These are phyloP conservation scores for Entomortierella parvispora DNA, from an alignment of 192 early-diverging fungal genomes.

Conservation along the genomic window DNA sequence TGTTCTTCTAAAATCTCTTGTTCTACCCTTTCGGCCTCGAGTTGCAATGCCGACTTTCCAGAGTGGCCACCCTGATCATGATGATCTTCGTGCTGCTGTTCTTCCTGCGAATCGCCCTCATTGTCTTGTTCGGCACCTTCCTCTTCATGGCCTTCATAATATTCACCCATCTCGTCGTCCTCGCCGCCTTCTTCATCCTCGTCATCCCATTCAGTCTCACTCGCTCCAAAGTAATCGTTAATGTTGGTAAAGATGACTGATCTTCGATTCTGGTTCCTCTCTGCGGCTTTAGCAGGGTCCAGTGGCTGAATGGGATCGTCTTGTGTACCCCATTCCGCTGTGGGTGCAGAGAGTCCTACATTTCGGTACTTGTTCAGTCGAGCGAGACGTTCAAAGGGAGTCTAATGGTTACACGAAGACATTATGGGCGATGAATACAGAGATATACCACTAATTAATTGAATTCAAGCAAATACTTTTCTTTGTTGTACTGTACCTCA, in stretches of 20 bases:
- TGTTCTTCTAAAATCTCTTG: conserved; percentile 47
- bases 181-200: conserved; percentile 37
- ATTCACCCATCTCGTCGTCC: conserved; percentile 43
- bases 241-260: conserved; percentile 29
- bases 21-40: conserved; percentile 54
- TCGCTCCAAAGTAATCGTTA: conserved; percentile 40
- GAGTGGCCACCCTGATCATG: conserved; percentile 52
- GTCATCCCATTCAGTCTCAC: conserved; percentile 34
- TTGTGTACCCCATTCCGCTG: conserved; percentile 43
- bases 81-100: conserved; percentile 38
- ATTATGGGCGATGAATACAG: conserved; percentile 1
- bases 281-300: conserved; percentile 8
- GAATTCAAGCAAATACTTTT: background rate
- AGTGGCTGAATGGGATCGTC: conserved; percentile 41
- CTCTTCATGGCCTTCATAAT: conserved; percentile 36
- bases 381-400: conserved; percentile 81
- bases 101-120: conserved; percentile 5
- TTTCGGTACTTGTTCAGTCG: conserved; percentile 81
- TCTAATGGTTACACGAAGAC: conserved; percentile 48
- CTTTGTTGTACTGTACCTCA: conserved; percentile 60
- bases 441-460: background rate
- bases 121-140: background rate
- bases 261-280: conserved; percentile 15
- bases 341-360: conserved; percentile 58
- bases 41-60: conserved; percentile 56